These are phyloP conservation scores for Stemphylium lycopersici DNA, from an alignment of 2,329 filamentous ascomycete genomes.

Conservation along the genomic window DNA sequence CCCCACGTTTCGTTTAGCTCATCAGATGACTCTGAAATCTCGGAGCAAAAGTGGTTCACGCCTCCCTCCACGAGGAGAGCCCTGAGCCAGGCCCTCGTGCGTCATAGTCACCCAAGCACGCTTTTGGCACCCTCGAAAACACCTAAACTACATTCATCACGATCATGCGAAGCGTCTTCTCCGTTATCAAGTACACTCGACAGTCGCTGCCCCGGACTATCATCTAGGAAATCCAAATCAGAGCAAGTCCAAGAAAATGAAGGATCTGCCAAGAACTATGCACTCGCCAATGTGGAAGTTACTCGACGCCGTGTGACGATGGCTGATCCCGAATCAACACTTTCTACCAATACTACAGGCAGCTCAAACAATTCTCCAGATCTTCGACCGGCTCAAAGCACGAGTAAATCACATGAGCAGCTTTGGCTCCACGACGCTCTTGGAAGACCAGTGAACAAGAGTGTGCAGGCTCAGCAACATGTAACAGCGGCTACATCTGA, in stretches of 20 bases:
- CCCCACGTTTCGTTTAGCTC: constrained; percentile 3
- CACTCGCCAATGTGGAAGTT: neutral
- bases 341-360: neutral
- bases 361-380: neutral
- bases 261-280: neutral
- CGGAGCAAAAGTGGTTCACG: constrained; percentile 23
- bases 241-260: neutral
- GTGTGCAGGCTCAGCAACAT: neutral
- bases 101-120: too few relatives aligned
- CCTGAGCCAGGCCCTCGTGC: constrained; percentile 1
- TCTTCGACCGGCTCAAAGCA: too few relatives aligned
- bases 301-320: neutral
- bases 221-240: neutral
- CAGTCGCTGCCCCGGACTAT: neutral
- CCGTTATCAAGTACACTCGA: neutral
- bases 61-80: constrained; percentile 17
- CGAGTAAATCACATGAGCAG: too few relatives aligned
- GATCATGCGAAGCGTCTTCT: neutral
- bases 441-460: neutral
- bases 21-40: constrained; percentile 2
- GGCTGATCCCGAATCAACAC: neutral
- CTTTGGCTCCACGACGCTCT: too few relatives aligned
- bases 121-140: neutral
- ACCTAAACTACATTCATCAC: neutral
- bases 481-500: too few relatives aligned